These are phyloP conservation scores for Fusarium sp. DNA, from an alignment of 2,329 filamentous ascomycete species.

Conservation along the genomic window DNA sequence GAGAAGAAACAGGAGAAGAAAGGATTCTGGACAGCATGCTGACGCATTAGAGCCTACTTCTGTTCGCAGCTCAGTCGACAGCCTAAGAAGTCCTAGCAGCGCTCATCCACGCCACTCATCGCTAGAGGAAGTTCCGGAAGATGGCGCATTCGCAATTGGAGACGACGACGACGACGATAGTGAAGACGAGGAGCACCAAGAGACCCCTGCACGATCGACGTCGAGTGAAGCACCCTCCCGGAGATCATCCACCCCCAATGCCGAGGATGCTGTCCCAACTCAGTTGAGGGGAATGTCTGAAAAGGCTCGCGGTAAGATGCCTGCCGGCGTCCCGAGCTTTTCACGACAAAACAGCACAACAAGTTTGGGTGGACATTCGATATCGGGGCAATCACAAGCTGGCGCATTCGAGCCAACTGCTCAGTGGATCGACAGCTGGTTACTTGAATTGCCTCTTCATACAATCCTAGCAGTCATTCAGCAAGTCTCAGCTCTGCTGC, in stretches of 20 bases:
- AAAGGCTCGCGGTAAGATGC: conserved; percentile 96
- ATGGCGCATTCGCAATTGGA: conserved; percentile 87
- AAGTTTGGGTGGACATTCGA: conserved; percentile 76
- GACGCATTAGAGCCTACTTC: conserved; percentile 63
- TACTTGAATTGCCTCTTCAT: conserved; percentile 90
- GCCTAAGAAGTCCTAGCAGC: conserved; percentile 68
- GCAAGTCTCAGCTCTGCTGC: conserved; percentile 68
- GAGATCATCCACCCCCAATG: conserved; percentile 73
- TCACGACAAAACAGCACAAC: conserved; percentile 91
- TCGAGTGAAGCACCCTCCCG: conserved; percentile 71
- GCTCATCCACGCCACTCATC: conserved; percentile 41
- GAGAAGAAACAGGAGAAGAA: conserved; percentile 75
- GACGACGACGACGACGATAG: conserved; percentile 78
- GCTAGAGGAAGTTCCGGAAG: conserved; percentile 62
- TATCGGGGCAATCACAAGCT: conserved; percentile 64
- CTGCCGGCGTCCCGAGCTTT: conserved; percentile 82
- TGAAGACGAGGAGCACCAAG: conserved; percentile 62
- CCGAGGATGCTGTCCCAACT: conserved; percentile 82
- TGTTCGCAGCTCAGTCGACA: conserved; percentile 73
- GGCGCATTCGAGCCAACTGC: conserved; percentile 81
- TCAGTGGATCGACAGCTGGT: conserved; percentile 92
- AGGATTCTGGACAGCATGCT: conserved; percentile 67
- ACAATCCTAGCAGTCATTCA: conserved; percentile 83
- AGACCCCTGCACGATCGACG: conserved; percentile 71
- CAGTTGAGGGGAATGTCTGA: conserved; percentile 95